Percentiles rank a stretch among this genome's conserved stretches.
Evolutionary conservation across 2,329 filamentous ascomycete genomes (phyloP).

Genomic region (Herpotrichia juniperi): DNA sequence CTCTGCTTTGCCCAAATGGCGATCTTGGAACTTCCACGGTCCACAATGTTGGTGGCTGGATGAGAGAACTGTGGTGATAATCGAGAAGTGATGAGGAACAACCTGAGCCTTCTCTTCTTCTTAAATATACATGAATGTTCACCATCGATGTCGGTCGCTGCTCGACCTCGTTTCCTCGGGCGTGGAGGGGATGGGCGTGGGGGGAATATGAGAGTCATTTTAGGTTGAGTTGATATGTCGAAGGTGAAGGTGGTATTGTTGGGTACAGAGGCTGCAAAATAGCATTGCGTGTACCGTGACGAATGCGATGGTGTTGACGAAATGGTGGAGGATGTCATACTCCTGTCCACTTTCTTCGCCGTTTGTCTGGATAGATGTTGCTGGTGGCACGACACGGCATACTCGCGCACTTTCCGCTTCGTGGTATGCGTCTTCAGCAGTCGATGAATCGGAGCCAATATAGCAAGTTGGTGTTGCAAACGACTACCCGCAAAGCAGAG

Average conservation of each 20-base stretch:
- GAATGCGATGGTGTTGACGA: slow-evolving; percentile 15
- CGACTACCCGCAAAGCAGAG: slow-evolving; percentile 7
- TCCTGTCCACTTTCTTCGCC: slow-evolving; percentile 37
- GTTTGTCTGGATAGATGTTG: slow-evolving; percentile 24
- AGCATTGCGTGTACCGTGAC: slow-evolving; percentile 7
- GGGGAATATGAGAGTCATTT: slow-evolving; percentile 43
- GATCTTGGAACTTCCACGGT: slow-evolving; percentile 61
- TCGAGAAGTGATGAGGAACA: slow-evolving; percentile 69
- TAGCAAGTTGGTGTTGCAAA: slow-evolving; percentile 11
- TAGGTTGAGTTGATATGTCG: slow-evolving; percentile 25
- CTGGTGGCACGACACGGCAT: slow-evolving; percentile 32
- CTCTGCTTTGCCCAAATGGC: slow-evolving; percentile 55
- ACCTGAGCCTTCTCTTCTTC: slow-evolving; percentile 72
- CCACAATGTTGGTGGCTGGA: slow-evolving; percentile 72
- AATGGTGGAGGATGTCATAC: slow-evolving; percentile 30
- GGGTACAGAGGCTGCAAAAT: slow-evolving; percentile 2
- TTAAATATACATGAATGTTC: slow-evolving; percentile 56
- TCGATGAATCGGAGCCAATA: slow-evolving; percentile 8
- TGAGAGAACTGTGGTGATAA: slow-evolving; percentile 72
- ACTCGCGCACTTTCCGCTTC: slow-evolving; percentile 24
- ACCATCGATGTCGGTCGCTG: slow-evolving; percentile 63
- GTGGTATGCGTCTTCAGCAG: slow-evolving; percentile 8
- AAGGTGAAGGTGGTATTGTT: slow-evolving; percentile 40
- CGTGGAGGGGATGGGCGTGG: slow-evolving; percentile 27
- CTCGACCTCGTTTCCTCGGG: slow-evolving; percentile 58